Conservation (phyloP, 2,329 filamentous ascomycete species). For the Fusarium anguioides region DNA sequence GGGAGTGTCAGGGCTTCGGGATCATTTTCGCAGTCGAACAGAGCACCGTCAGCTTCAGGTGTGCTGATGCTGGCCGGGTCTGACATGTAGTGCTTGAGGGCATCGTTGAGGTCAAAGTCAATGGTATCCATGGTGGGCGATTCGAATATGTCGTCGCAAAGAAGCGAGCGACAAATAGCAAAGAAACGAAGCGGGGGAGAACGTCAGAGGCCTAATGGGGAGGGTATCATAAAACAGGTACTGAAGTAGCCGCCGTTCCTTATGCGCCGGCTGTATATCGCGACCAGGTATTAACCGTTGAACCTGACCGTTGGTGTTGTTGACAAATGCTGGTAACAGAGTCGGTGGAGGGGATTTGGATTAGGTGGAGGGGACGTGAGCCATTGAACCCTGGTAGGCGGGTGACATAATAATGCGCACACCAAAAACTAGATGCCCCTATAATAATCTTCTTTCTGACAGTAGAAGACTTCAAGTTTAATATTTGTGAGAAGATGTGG, state of each 20-base stretch:
- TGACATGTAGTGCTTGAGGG: constrained; percentile 95
- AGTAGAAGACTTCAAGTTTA: too few species aligned
- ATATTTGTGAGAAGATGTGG: too few species aligned
- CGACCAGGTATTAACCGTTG: constrained; percentile 20
- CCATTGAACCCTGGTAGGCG: too few species aligned
- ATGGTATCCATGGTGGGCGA: constrained; percentile 73
- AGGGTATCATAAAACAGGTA: constrained; percentile 25
- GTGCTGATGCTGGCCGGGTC: constrained; percentile 87
- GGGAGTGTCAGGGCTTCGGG: constrained; percentile 81
- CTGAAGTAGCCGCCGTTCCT: constrained; percentile 3
- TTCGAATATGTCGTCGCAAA: constrained; percentile 31
- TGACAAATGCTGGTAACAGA: constrained; percentile 21
- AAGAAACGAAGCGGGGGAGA: constrained; percentile 20
- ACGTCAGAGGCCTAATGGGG: constrained; percentile 15
- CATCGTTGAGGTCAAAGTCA: constrained; percentile 95
- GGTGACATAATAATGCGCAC: too few species aligned
- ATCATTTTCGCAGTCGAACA: constrained; percentile 93
- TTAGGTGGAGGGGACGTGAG: constrained; percentile 26
- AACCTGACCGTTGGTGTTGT: constrained; percentile 34
- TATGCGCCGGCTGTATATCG: constrained; percentile 10
- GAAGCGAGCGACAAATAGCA: constrained; percentile 22
- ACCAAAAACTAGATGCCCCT: too few species aligned
- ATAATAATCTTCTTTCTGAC: too few species aligned
- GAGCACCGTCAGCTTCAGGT: constrained; percentile 82
- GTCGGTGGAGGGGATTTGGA: constrained; percentile 30